Conservation (phyloP, 164 flowering plant genomes). For the Chimonanthus praecox region DNA sequence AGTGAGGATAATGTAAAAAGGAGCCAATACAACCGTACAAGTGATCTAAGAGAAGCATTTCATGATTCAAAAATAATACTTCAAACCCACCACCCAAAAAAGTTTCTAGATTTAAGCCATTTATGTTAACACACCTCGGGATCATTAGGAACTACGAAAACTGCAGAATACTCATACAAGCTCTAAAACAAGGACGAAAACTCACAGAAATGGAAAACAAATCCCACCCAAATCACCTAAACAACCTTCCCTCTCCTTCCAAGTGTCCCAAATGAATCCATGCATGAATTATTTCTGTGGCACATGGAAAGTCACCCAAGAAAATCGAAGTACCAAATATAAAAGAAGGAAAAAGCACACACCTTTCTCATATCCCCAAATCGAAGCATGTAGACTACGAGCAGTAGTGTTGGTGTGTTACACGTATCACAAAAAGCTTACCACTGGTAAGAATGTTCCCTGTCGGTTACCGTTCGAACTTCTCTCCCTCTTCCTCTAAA, state of each 20-base stretch:
- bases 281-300: neutral
- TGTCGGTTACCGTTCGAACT: neutral
- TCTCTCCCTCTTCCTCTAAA: neutral
- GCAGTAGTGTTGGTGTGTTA: neutral
- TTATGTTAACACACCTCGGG: too few relatives aligned
- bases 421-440: neutral
- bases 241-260: neutral
- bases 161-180: neutral
- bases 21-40: too few relatives aligned
- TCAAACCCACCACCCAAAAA: too few relatives aligned
- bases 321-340: neutral
- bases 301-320: neutral
- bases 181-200: neutral
- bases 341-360: neutral
- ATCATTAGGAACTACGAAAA: too few relatives aligned
- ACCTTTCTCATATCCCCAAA: neutral
- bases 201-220: neutral
- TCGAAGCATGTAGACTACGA: neutral
- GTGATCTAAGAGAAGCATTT: neutral
- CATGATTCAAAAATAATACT: too few relatives aligned
- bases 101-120: too few relatives aligned
- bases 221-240: neutral
- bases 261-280: neutral
- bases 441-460: conserved; percentile 1
- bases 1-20: too few relatives aligned